A percentile compares a stretch with the other conserved stretches of the same genome.
These are phyloP conservation scores for Pichiaceae sp. DNA, from an alignment of 1,139 yeast genomes.

Conservation along the genomic window DNA sequence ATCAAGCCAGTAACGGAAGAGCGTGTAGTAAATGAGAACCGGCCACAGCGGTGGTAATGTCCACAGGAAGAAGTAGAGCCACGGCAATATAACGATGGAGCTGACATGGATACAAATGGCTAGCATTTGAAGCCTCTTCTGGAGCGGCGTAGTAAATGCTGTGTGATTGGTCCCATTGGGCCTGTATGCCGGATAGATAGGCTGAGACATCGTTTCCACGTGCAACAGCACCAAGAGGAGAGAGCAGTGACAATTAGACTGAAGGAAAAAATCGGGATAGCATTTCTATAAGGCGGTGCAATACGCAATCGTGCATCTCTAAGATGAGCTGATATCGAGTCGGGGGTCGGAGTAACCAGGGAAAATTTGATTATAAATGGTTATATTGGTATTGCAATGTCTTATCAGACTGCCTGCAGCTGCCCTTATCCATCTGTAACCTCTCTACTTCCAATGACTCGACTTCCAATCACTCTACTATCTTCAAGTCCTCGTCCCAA, in stretches of 20 bases:
- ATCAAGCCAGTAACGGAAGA: conserved; percentile 51
- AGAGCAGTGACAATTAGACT: not conserved
- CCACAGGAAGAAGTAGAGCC: conserved; percentile 37
- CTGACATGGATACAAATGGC: conserved; percentile 73
- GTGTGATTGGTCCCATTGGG: conserved; percentile 1
- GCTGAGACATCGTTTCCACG: not conserved
- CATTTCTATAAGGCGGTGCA: too few species aligned
- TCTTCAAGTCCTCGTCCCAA: conserved; percentile 16
- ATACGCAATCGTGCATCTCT: too few species aligned
- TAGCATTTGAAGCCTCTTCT: conserved; percentile 35
- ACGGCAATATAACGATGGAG: conserved; percentile 52
- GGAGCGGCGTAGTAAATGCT: not conserved
- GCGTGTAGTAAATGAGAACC: conserved; percentile 39
- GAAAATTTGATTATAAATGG: too few species aligned
- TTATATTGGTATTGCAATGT: too few species aligned
- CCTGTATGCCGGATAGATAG: not conserved
- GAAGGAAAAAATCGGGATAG: too few species aligned
- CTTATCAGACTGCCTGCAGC: too few species aligned
- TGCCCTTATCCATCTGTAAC: too few species aligned
- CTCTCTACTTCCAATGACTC: too few species aligned
- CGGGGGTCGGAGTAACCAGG: too few species aligned
- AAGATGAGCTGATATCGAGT: too few species aligned
- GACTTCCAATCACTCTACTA: too few species aligned
- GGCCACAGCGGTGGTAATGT: conserved; percentile 49
- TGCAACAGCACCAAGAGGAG: not conserved